Evolutionary conservation across 140 eudicot species (phyloP).

Genomic region (Ambrosia hybrid): DNA sequence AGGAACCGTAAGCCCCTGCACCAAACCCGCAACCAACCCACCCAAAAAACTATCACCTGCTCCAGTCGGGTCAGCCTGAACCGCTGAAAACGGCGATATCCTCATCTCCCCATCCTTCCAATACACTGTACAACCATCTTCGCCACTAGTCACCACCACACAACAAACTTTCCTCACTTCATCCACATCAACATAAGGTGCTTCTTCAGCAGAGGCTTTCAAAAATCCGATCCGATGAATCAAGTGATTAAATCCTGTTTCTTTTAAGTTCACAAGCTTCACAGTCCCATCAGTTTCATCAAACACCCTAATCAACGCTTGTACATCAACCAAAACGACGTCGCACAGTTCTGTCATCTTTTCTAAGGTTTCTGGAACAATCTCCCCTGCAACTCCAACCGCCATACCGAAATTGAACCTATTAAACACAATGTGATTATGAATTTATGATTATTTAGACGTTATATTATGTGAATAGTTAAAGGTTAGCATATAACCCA

Average conservation of each 20-base stretch:
- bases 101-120: conserved; percentile 58
- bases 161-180: conserved; percentile 57
- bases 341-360: conserved; percentile 63
- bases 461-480: no score
- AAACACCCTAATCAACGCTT: conserved; percentile 68
- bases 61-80: conserved; percentile 95
- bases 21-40: conserved; percentile 81
- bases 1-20: conserved; percentile 63
- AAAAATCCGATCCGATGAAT: conserved; percentile 61
- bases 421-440: no score
- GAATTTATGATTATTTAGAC: no score
- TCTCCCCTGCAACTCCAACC: conserved; percentile 83
- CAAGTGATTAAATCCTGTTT: conserved; percentile 53
- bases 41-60: conserved; percentile 96
- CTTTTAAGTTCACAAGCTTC: conserved; percentile 45
- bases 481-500: no score
- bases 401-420: conserved; percentile 71
- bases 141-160: conserved; percentile 86
- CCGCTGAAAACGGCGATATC: conserved; percentile 60
- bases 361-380: conserved; percentile 68
- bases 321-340: conserved; percentile 77
- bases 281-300: conserved; percentile 73
- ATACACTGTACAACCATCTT: conserved; percentile 76
- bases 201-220: conserved; percentile 92
- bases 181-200: conserved; percentile 60